Conservation (phyloP, 2,329 filamentous ascomycete genomes). For the Claviceps sorghi region DNA sequence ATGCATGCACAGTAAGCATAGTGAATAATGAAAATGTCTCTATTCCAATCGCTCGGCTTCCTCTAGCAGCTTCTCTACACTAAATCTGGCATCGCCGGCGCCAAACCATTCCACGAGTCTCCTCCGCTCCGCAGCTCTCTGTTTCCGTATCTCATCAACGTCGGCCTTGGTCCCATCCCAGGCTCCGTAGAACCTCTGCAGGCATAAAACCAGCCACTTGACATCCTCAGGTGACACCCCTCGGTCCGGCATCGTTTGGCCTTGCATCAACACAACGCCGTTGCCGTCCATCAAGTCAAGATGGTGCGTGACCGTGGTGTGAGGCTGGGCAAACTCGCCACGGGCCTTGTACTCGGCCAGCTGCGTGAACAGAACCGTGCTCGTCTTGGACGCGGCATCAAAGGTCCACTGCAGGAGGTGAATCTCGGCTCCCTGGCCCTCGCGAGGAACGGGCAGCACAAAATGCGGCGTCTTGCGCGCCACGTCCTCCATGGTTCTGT, state of each 20-base stretch:
- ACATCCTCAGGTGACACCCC: constrained; percentile 70
- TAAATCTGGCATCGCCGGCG: constrained; percentile 63
- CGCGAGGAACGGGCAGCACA: constrained; percentile 70
- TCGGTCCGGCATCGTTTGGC: constrained; percentile 58
- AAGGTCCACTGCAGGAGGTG: constrained; percentile 97
- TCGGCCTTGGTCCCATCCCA: constrained; percentile 32
- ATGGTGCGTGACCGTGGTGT: constrained; percentile 90
- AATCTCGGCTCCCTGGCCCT: constrained; percentile 62
- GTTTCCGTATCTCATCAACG: constrained; percentile 27
- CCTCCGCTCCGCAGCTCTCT: constrained; percentile 48
- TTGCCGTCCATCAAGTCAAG: constrained; percentile 61
- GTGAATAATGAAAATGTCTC: constrained; percentile 2
- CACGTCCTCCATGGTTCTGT: constrained; percentile 52
- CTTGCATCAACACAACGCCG: constrained; percentile 74
- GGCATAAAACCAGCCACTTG: constrained; percentile 79
- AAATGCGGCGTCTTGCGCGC: constrained; percentile 74
- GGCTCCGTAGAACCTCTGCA: constrained; percentile 85
- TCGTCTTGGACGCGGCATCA: constrained; percentile 48
- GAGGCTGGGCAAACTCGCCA: constrained; percentile 78
- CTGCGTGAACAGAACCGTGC: constrained; percentile 81
- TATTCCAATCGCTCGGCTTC: constrained; percentile 70
- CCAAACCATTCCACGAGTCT: constrained; percentile 71
- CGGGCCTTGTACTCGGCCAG: constrained; percentile 84
- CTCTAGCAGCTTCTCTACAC: constrained; percentile 69
- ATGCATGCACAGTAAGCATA: neutral